A percentile compares a stretch with the other conserved stretches of the same genome.
These are phyloP conservation scores for Fraxinus dipetala DNA, from an alignment of 305 asterid genomes.

Conservation along the genomic window DNA sequence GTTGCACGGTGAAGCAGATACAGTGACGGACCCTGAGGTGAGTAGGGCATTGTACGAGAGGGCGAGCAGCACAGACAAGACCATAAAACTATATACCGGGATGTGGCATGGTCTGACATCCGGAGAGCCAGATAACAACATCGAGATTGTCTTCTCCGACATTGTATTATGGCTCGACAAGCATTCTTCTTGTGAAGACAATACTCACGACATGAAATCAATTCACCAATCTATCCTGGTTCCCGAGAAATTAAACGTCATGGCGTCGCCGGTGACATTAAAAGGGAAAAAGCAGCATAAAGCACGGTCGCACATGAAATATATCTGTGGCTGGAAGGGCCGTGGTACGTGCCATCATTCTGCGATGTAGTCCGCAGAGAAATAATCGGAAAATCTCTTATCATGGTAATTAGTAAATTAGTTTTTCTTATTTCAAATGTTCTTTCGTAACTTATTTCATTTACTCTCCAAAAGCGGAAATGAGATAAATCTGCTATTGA, in stretches of 20 bases:
- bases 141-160: slow-evolving; percentile 65
- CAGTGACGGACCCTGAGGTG: slow-evolving; percentile 86
- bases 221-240: background rate
- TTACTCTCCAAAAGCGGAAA: background rate
- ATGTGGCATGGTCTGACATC: slow-evolving; percentile 93
- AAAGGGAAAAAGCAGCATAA: slow-evolving; percentile 24
- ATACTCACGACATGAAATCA: background rate
- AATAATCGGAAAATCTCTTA: background rate
- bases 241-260: slow-evolving; percentile 5
- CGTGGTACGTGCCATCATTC: slow-evolving; percentile 52
- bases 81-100: slow-evolving; percentile 76
- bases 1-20: slow-evolving; percentile 90
- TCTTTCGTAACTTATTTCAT: background rate
- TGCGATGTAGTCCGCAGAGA: slow-evolving; percentile 32
- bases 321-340: slow-evolving; percentile 62
- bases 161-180: slow-evolving; percentile 78
- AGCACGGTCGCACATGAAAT: slow-evolving; percentile 35
- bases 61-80: slow-evolving; percentile 79
- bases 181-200: slow-evolving; percentile 26
- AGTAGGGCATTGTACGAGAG: slow-evolving; percentile 66
- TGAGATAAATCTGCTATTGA: background rate
- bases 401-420: background rate
- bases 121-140: slow-evolving; percentile 77
- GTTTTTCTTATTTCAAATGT: too few relatives aligned
- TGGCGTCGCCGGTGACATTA: slow-evolving; percentile 24